phyloP scores from a whole-genome alignment of 257 asterid genomes.

The Cinchona pubescens region DNA sequence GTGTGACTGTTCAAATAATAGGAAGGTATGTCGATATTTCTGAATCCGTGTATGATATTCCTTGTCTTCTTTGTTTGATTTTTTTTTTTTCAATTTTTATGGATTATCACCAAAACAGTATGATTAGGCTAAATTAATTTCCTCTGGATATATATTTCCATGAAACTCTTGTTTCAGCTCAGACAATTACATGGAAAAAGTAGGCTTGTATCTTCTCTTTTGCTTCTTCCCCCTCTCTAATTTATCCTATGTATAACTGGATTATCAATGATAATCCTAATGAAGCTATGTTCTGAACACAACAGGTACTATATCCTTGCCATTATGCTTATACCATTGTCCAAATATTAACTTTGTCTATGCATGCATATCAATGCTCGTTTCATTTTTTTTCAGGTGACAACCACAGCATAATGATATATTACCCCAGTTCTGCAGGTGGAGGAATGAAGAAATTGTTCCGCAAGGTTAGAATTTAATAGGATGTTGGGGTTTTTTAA shows the following conservation, averaged over 20 bases:
- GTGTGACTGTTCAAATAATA: background rate
- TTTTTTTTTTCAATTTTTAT: too few species aligned
- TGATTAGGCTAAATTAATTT: background rate
- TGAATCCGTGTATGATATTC: background rate
- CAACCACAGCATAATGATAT: conserved; percentile 94
- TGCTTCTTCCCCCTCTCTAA: too few species aligned
- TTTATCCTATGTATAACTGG: background rate
- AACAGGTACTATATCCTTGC: background rate
- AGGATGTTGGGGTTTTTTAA: background rate
- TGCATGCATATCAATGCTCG: conserved; percentile 12
- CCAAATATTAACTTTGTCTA: background rate
- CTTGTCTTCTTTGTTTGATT: too few species aligned
- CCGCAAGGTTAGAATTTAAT: conserved; percentile 64
- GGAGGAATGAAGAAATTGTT: conserved; percentile 97
- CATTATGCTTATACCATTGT: background rate
- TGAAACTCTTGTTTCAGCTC: background rate
- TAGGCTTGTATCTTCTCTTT: background rate
- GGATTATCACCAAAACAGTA: background rate
- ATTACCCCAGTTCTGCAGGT: conserved; percentile 98
- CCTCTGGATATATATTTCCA: background rate
- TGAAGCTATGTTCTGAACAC: background rate
- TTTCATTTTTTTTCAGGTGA: conserved; percentile 63
- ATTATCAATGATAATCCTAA: background rate
- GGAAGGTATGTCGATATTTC: background rate
- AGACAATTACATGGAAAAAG: background rate